Evolutionary conservation across 306 rosid genomes (phyloP), one percentile per base, ranked within the genome.

Genomic region (Purshia tridentata): DNA sequence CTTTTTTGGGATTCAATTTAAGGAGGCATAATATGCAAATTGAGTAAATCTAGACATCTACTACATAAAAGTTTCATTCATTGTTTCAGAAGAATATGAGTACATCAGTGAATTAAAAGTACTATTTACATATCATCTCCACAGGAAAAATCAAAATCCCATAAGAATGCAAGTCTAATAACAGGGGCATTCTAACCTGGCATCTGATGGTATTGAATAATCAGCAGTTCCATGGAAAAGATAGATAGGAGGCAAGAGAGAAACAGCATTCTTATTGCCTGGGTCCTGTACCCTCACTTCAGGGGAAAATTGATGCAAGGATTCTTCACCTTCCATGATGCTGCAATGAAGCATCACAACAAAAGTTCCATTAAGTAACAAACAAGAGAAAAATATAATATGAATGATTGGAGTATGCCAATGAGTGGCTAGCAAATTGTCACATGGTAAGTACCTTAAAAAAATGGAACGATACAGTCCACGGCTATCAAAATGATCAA

Each of bases 251-350:
- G 99, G 97, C 81, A 94, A 78, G 55, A 77, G 76, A 77, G 88
- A 85, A 81, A 83, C 77, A 61, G 78, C 84, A 73, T 67, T 67
- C 73, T 65, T 81, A 75, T 75, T 59, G 78, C 85, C 49, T 44
- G 92, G 87, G 76, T 91, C 96, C 81, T 72, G 83, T 76, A 90
- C 78, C 84, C 62, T 84, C 47, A 90, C 53, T 84, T 78, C 95
- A 5, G 99, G 99, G 71, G 99, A 94, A 78, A 84, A 91, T 60
- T 65, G 52, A 62, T 59, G 77, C 81, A 94, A 76, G 49, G 92
- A 88, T 78, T 89, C 47, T 87, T 88, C 90, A 45, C 97, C 98
- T 85, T 94, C 99, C 99, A 94, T 94, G 46, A 94, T 84, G 85
- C 97, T 94, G 81, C 79, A 81, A 76, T 20, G 67, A 72, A 70